These are phyloP conservation scores for Wickerhamomyces sp. DNA, from an alignment of 1,139 yeast species.

Conservation along the genomic window DNA sequence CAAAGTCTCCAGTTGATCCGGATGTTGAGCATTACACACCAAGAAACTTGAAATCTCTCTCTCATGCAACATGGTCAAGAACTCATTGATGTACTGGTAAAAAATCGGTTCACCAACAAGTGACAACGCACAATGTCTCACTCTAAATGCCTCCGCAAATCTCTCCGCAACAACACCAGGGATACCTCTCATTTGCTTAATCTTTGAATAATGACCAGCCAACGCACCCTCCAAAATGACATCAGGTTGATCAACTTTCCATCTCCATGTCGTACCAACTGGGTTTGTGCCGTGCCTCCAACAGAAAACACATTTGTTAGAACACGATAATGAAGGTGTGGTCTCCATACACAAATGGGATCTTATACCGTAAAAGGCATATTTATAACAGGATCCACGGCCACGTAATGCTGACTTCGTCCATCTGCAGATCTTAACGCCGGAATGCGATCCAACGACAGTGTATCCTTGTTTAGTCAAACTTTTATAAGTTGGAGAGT, in stretches of 20 bases:
- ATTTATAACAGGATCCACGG: slow-evolving; percentile 90
- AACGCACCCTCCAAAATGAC: slow-evolving; percentile 79
- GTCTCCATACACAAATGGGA: slow-evolving; percentile 96
- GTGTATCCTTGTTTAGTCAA: slow-evolving; percentile 92
- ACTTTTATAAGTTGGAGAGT: slow-evolving; percentile 85
- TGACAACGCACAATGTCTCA: slow-evolving; percentile 86
- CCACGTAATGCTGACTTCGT: slow-evolving; percentile 92
- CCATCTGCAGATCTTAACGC: slow-evolving; percentile 95
- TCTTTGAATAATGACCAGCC: slow-evolving; percentile 84
- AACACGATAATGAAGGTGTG: slow-evolving; percentile 89
- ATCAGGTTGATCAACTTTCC: slow-evolving; percentile 92
- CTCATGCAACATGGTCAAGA: slow-evolving; percentile 73
- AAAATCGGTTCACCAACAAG: slow-evolving; percentile 93
- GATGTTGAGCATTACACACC: slow-evolving; percentile 96
- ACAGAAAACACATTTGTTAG: slow-evolving; percentile 93
- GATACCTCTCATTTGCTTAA: slow-evolving; percentile 91
- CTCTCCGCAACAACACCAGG: slow-evolving; percentile 91
- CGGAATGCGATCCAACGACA: slow-evolving; percentile 90
- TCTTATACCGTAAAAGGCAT: slow-evolving; percentile 84
- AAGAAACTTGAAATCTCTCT: slow-evolving; percentile 77
- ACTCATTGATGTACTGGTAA: slow-evolving; percentile 85
- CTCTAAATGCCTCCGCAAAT: slow-evolving; percentile 85
- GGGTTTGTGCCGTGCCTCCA: slow-evolving; percentile 99
- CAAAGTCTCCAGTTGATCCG: slow-evolving; percentile 67
- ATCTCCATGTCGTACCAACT: slow-evolving; percentile 93